phyloP scores from a whole-genome alignment of 73 alveolate species.

The Tetrahymena thermophila region DNA sequence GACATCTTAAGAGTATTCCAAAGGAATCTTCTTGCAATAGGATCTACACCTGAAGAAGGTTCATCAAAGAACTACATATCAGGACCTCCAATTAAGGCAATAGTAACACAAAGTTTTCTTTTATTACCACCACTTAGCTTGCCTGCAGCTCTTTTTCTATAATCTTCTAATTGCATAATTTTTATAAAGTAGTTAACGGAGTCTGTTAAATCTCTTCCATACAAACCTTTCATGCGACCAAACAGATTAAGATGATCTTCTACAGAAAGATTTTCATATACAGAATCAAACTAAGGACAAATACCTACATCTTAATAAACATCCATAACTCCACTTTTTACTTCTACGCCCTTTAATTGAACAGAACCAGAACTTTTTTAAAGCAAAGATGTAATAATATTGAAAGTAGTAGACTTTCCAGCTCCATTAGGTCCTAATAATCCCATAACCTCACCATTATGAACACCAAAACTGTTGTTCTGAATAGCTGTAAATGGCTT shows the following conservation, averaged over 20 bases:
- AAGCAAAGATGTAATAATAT: constrained; percentile 40
- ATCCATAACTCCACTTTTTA: constrained; percentile 18
- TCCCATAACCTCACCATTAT: constrained; percentile 35
- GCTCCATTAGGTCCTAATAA: constrained; percentile 61
- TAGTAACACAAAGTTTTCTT: constrained; percentile 91
- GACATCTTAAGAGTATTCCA: constrained; percentile 38
- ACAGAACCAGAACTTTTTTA: constrained; percentile 48
- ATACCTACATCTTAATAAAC: constrained; percentile 59
- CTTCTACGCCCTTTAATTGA: constrained; percentile 35
- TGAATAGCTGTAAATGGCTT: constrained; percentile 23
- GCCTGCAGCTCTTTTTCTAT: constrained; percentile 51
- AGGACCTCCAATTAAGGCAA: constrained; percentile 92
- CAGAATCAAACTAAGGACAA: constrained; percentile 58
- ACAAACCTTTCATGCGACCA: constrained; percentile 61
- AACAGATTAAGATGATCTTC: constrained; percentile 58
- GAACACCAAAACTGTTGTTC: constrained; percentile 34
- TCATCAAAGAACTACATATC: constrained; percentile 87
- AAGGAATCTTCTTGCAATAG: constrained; percentile 43
- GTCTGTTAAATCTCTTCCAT: constrained; percentile 18
- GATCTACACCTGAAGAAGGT: constrained; percentile 47
- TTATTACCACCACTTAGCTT: constrained; percentile 94
- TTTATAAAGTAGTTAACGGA: constrained; percentile 56
- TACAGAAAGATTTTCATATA: constrained; percentile 65
- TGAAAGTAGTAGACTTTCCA: constrained; percentile 52
- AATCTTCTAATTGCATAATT: constrained; percentile 64